Conservation (phyloP, 495 filamentous ascomycete genomes). For the Lasiosphaeris hirsuta region DNA sequence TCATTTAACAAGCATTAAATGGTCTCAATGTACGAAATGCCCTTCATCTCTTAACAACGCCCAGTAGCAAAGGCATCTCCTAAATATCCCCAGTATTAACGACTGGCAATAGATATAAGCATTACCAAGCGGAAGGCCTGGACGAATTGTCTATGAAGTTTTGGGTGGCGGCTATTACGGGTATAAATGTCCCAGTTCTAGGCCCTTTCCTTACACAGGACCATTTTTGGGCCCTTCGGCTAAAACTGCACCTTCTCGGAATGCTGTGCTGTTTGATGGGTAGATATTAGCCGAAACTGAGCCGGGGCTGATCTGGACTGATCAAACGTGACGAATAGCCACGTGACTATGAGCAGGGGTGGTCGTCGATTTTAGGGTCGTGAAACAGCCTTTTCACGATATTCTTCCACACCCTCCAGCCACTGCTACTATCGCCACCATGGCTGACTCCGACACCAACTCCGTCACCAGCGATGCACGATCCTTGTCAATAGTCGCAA, state of each 20-base stretch:
- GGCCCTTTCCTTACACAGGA: background rate
- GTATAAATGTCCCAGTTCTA: background rate
- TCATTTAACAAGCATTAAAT: no score
- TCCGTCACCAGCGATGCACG: no score
- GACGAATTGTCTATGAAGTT: background rate
- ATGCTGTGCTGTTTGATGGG: background rate
- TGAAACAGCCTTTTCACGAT: no score
- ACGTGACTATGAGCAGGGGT: background rate
- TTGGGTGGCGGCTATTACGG: background rate
- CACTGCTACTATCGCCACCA: no score
- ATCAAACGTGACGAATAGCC: background rate
- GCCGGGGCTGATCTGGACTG: slow-evolving; percentile 4
- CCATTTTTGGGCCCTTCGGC: background rate
- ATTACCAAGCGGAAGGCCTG: background rate
- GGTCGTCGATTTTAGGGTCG: slow-evolving; percentile 1
- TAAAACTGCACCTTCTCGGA: background rate
- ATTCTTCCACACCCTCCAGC: no score
- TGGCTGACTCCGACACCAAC: no score
- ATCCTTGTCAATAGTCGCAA: no score
- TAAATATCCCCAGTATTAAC: background rate
- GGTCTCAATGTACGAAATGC: no score
- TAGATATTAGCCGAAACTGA: slow-evolving; percentile 3
- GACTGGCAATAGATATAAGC: background rate
- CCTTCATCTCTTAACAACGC: no score
- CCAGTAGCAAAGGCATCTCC: no score